These are phyloP conservation scores for Haematococcus sp. DNA, from an alignment of 139 green algal species.

Conservation along the genomic window DNA sequence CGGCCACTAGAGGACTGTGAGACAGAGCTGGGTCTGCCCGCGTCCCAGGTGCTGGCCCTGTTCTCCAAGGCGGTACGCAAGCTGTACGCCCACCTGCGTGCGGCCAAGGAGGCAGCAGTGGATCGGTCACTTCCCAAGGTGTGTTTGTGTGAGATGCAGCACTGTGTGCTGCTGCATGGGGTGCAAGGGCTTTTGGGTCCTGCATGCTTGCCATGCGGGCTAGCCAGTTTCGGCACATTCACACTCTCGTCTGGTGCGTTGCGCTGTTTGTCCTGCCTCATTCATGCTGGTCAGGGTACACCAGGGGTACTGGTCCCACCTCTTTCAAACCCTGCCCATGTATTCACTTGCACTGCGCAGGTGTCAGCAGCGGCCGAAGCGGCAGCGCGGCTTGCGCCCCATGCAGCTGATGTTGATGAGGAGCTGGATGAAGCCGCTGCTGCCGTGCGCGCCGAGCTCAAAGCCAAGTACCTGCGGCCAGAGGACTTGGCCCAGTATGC, in stretches of 20 bases:
- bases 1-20: constrained; percentile 60
- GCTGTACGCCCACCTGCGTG: constrained; percentile 70
- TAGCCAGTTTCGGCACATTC: neutral
- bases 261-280: no score
- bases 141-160: neutral
- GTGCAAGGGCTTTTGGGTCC: neutral
- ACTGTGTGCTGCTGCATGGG: constrained; percentile 16
- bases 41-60: constrained; percentile 86
- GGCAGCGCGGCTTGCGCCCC: constrained; percentile 35
- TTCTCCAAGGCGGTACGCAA: constrained; percentile 94
- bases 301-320: no score
- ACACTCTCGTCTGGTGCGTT: neutral
- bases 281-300: no score
- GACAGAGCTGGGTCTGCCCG: constrained; percentile 70
- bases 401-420: constrained; percentile 63
- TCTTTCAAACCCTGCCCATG: neutral
- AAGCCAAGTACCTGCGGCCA: constrained; percentile 46
- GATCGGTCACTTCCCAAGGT: constrained; percentile 59
- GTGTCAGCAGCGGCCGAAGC: neutral
- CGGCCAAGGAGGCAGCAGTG: constrained; percentile 68
- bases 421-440: constrained; percentile 82
- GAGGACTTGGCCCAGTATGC: constrained; percentile 74
- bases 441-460: constrained; percentile 41
- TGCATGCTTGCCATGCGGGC: neutral
- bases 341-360: neutral